Conservation (phyloP, 441 rosid genomes). For the Lepidium campestre region DNA sequence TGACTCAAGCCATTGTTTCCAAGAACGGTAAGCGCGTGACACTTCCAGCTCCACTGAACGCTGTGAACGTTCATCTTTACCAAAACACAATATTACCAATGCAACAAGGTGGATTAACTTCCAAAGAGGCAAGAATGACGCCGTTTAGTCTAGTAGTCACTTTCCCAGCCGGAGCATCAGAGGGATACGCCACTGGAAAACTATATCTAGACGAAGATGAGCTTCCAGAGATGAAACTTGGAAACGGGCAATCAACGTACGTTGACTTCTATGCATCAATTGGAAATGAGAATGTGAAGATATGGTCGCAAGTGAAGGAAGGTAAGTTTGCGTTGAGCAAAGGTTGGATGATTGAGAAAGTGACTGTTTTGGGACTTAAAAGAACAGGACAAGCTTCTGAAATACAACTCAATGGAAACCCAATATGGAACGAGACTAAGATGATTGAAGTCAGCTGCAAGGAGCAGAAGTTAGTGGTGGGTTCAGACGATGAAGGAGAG, state of each 20-base stretch:
- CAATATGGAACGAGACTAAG: slow-evolving; percentile 4
- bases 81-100: slow-evolving; percentile 76
- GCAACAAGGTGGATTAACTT: slow-evolving; percentile 80
- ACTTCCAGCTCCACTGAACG: slow-evolving; percentile 69
- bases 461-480: slow-evolving; percentile 41
- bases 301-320: slow-evolving; percentile 80
- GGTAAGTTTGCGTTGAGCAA: slow-evolving; percentile 63
- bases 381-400: slow-evolving; percentile 36
- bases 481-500: slow-evolving; percentile 28
- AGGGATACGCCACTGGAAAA: slow-evolving; percentile 59
- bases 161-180: slow-evolving; percentile 57
- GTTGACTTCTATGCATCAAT: slow-evolving; percentile 55
- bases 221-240: slow-evolving; percentile 81
- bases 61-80: slow-evolving; percentile 76
- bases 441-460: slow-evolving; percentile 32
- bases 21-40: slow-evolving; percentile 48
- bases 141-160: slow-evolving; percentile 66
- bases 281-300: slow-evolving; percentile 47
- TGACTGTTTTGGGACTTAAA: slow-evolving; percentile 58
- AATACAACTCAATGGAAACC: slow-evolving; percentile 44
- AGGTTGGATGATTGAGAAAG: slow-evolving; percentile 64
- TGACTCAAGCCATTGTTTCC: slow-evolving; percentile 46
- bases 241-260: slow-evolving; percentile 53
- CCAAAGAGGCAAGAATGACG: slow-evolving; percentile 73
- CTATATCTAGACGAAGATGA: slow-evolving; percentile 81